Evolutionary conservation across 441 rosid genomes (phyloP), one percentile per base, ranked within the genome.

Genomic region (Erodium moschatum): DNA sequence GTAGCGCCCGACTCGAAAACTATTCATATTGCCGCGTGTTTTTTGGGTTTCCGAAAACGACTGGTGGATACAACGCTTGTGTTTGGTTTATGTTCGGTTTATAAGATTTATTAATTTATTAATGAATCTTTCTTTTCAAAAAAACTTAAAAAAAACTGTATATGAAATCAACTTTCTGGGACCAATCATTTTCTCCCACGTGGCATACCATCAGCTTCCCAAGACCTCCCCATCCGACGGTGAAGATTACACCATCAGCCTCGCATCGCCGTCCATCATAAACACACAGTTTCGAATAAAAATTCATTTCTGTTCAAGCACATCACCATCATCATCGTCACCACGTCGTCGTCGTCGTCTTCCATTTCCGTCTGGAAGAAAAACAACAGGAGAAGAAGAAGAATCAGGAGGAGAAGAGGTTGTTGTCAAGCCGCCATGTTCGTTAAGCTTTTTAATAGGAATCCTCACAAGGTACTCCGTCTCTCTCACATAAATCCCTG

Each of bases 251-350:
- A 9, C 31, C 64, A 20, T 20, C 31, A 58, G 64, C 12, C 64
- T 58, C 64, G 64, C 64, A 58, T 58, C 13, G 29, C 8, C 64
- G 64, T 21, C 29, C 64, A 58, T 58, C 64, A 58, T 18, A 58
- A 19, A 9, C 64, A 54, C 61, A 54, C 52, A 54, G 8, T 58
- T 3, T 7, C 20, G 64, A 58, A 8, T 20, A 19, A 20, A 58
- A 58, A 19, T 58, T 20, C 18, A 16, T 13, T 1, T 54, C 20
- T 6, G 61, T 18, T 15, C 21, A 6, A 18, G 61, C 61, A 54
- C 21, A 54, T 16, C 21, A 6, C 20, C 31, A 58, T 6, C 64
- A 19, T 7, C 18, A 46, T 8, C 46, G 8, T 8, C 44, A 40
- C 13, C 50, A 42, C 56, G 56, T 48, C 60, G 8, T 46, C 60